A percentile compares a stretch with the other conserved stretches of the same genome.
These are phyloP conservation scores for Chrysoporthe deuterocubensis DNA, from an alignment of 2,329 filamentous ascomycete species.

Conservation along the genomic window DNA sequence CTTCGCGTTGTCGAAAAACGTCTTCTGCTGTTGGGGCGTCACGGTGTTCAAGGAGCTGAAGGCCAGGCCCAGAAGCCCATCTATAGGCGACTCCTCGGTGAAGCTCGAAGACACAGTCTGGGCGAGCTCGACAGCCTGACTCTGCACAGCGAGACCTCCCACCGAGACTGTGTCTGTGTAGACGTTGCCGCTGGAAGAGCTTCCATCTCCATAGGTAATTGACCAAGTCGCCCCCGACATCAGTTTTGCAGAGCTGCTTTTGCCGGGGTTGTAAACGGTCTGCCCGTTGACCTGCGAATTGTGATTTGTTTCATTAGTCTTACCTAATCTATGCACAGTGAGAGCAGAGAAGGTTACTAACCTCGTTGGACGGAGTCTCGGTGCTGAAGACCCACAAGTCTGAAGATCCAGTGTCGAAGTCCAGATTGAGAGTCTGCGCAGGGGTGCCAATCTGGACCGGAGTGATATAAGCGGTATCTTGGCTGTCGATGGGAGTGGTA, in stretches of 20 bases:
- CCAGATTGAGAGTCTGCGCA: slow-evolving; percentile 46
- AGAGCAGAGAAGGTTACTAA: background rate
- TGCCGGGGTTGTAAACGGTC: slow-evolving; percentile 37
- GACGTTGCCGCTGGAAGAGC: slow-evolving; percentile 37
- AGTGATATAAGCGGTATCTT: slow-evolving; percentile 40
- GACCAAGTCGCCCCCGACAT: slow-evolving; percentile 36
- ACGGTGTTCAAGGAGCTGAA: slow-evolving; percentile 51
- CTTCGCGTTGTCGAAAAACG: slow-evolving; percentile 45
- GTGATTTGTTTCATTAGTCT: slow-evolving; percentile 27
- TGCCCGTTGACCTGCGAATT: slow-evolving; percentile 34
- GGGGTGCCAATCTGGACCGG: slow-evolving; percentile 44
- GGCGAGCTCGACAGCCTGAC: slow-evolving; percentile 50
- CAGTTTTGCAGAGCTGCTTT: slow-evolving; percentile 36
- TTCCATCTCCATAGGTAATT: slow-evolving; percentile 41
- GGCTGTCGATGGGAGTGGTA: slow-evolving; percentile 29
- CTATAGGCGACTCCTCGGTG: slow-evolving; percentile 41
- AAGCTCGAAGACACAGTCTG: slow-evolving; percentile 46
- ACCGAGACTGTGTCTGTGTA: slow-evolving; percentile 39
- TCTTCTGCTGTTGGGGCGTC: slow-evolving; percentile 43
- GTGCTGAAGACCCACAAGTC: slow-evolving; percentile 46
- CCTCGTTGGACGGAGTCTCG: slow-evolving; percentile 31
- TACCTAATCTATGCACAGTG: slow-evolving; percentile 28
- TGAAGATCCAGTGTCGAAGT: slow-evolving; percentile 52
- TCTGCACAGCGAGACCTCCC: slow-evolving; percentile 43
- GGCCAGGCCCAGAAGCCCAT: slow-evolving; percentile 50